Conservation (phyloP, 306 rosid species). For the Vigna reflexopilosa region DNA sequence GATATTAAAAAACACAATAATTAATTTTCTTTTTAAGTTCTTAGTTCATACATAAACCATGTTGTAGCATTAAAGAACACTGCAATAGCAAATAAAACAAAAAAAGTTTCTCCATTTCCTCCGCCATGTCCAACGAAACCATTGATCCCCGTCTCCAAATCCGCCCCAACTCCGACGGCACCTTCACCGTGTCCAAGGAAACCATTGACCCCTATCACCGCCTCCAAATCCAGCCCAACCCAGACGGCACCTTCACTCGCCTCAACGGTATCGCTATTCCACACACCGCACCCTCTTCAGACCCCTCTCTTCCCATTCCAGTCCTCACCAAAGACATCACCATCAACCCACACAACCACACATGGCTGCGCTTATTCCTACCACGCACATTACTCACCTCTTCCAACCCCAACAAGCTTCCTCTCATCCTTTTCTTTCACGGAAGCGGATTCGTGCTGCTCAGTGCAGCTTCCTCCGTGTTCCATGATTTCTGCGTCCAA, state of each 20-base stretch:
- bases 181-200: background rate
- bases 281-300: constrained; percentile 23
- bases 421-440: constrained; percentile 49
- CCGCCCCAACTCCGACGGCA: too few species aligned
- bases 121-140: too few species aligned
- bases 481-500: constrained; percentile 43
- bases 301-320: constrained; percentile 20
- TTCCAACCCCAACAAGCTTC: background rate
- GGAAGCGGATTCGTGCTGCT: constrained; percentile 51
- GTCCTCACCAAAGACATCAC: constrained; percentile 55
- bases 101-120: too few species aligned
- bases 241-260: constrained; percentile 50
- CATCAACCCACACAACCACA: constrained; percentile 52
- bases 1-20: too few species aligned
- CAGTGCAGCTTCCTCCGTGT: constrained; percentile 41
- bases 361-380: constrained; percentile 52
- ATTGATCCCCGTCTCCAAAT: too few species aligned
- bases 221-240: constrained; percentile 37
- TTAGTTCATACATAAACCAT: too few species aligned
- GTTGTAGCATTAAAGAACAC: too few species aligned
- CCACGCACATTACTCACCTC: constrained; percentile 33
- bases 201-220: constrained; percentile 24
- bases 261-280: background rate
- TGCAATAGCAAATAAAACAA: too few species aligned
- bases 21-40: too few species aligned